Conservation (phyloP, 2,329 filamentous ascomycete genomes). For the Diaporthe caulivora region DNA sequence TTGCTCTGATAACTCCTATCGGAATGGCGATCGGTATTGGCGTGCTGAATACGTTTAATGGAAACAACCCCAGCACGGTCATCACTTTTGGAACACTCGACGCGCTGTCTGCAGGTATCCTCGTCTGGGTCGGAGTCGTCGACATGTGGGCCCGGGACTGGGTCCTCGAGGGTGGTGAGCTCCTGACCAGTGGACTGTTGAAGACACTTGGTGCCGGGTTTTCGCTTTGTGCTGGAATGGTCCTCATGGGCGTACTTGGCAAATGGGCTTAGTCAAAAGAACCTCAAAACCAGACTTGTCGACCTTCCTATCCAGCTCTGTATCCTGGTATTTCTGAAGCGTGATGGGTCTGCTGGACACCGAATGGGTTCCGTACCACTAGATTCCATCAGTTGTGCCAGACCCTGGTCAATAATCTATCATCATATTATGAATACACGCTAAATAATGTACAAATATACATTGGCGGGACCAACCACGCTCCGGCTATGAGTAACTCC, state of each 20-base stretch:
- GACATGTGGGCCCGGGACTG: slow-evolving; percentile 86
- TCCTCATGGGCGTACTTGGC: slow-evolving; percentile 78
- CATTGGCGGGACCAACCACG: neutral
- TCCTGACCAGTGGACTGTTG: slow-evolving; percentile 62
- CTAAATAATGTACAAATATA: neutral
- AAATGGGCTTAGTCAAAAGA: slow-evolving; percentile 71
- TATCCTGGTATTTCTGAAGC: neutral
- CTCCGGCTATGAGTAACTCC: neutral
- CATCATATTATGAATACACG: slow-evolving; percentile 11
- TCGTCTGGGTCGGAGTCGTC: slow-evolving; percentile 83
- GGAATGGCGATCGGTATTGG: slow-evolving; percentile 87
- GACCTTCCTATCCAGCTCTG: neutral
- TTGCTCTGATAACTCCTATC: slow-evolving; percentile 79
- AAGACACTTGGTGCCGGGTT: slow-evolving; percentile 64
- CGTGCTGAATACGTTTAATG: slow-evolving; percentile 78
- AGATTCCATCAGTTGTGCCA: neutral
- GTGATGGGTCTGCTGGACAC: neutral
- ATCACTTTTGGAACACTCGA: slow-evolving; percentile 81
- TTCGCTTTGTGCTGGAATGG: slow-evolving; percentile 71
- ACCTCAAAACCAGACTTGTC: neutral
- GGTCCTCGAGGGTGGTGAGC: slow-evolving; percentile 67
- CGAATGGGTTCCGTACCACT: neutral
- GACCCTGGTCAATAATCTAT: neutral
- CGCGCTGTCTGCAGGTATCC: slow-evolving; percentile 79
- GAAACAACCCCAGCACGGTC: slow-evolving; percentile 76